Base-by-base conservation (phyloP, 1,139 yeast species). In the Yamadazyma diospyri region DNA sequence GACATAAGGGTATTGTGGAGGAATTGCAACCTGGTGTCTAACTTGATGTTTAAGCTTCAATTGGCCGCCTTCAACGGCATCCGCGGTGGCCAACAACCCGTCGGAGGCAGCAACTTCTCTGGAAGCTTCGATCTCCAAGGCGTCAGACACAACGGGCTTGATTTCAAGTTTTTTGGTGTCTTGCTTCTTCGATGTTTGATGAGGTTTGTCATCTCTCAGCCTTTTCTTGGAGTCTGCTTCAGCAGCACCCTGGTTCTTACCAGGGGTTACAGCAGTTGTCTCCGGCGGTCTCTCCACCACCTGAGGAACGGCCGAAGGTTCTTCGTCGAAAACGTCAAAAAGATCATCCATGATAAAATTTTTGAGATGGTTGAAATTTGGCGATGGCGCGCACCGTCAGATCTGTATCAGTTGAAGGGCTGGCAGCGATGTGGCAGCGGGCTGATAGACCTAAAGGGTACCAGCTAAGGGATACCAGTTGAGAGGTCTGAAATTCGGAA, bases 11-110 rank as follows among this genome's bases (percentile, higher is more conserved):
- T 80, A 92, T 39, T 82, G 83, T 4, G 95, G 94, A 1, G 98
- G 98, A 22, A 92, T 72, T 2, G 97, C 97, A 10, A 92, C 98
- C 59, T 92, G 97, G 62, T 92, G 98, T 58, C 97, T 81, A 35
- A 92, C 96, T 57, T 88, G 97, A 65, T 89, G 97, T 41, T 80
- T 78, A 41, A 89, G 68, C 54, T 81, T 80, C 40, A 87, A 81
- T 47, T 77, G 78, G 15, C 76, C 72, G 22, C 62, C 59, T 28
- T 68, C 72, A 24, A 62, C 59, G 16, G 47, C 48, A 16, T 53
- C 62, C 16, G 64, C 50, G 23, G 66, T 56, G 10, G 64, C 64
- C 53, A 75, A 52, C 37, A 87, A 66, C 2, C 95, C 95, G 16
- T 76, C 74, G 1, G 94, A 81, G 1, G 84, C 88, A 9, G 78